Evolutionary conservation across 192 early-diverging fungal species (phyloP).

Genomic region (Mycoemilia scoparia): DNA sequence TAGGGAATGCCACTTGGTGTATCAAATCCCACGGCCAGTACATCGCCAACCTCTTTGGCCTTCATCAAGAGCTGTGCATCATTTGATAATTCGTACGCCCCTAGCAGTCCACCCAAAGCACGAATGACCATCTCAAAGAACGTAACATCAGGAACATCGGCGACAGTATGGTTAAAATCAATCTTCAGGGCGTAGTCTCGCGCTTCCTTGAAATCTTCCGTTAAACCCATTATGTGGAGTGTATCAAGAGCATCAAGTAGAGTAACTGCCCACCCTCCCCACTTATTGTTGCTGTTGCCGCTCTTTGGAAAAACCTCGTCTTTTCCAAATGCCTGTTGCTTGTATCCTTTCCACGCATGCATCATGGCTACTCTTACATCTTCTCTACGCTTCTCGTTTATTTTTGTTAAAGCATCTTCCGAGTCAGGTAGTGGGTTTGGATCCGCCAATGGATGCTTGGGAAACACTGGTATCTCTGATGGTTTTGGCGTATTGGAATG

Average conservation of each 20-base stretch:
- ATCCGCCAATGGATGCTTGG: too few relatives aligned
- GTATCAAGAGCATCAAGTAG: conserved; percentile 78
- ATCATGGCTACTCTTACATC: conserved; percentile 17
- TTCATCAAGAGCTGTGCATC: conserved; percentile 45
- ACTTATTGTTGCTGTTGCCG: conserved; percentile 9
- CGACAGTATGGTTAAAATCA: conserved; percentile 18
- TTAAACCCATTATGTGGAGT: conserved; percentile 55
- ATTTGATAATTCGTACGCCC: conserved; percentile 54
- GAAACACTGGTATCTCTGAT: too few relatives aligned
- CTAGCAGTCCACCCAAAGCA: conserved; percentile 66
- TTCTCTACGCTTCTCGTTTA: conserved; percentile 11
- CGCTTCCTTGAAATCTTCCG: conserved; percentile 52
- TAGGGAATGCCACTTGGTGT: conserved; percentile 48
- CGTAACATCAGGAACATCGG: conserved; percentile 26
- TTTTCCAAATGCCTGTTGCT: conserved; percentile 14
- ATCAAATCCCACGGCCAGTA: conserved; percentile 51
- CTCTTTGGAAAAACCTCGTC: conserved; percentile 26
- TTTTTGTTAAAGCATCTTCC: too few relatives aligned
- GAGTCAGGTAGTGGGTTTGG: too few relatives aligned
- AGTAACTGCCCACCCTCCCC: conserved; percentile 61
- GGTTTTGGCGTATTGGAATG: too few relatives aligned
- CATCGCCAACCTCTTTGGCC: conserved; percentile 56
- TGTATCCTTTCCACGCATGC: conserved; percentile 28
- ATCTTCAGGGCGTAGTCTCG: conserved; percentile 41
- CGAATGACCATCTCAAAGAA: conserved; percentile 78